Evolutionary conservation across 2,329 filamentous ascomycete genomes (phyloP), one percentile per base, ranked within the genome.

Genomic region (Nakataea oryzae): DNA sequence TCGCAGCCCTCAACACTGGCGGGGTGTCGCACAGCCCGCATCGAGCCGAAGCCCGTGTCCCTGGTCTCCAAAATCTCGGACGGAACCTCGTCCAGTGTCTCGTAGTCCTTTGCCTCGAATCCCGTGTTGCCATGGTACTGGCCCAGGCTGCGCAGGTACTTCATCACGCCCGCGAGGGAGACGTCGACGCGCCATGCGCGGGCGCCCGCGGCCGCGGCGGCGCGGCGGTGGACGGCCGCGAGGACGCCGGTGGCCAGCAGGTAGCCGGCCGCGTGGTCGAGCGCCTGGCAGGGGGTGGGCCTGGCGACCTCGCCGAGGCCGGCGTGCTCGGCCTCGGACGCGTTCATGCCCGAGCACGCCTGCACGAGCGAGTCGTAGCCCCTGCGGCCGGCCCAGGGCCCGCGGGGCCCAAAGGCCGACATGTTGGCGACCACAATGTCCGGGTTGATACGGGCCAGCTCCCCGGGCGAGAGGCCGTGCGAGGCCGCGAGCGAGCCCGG

Each of bases 231-330:
- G 5, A 86, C 56, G 0, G 82, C 81, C 0, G 81, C 78, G 28
- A 75, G 70, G 2, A 85, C 75, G 0, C 83, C 82, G 0, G 80
- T 72, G 0, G 82, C 81, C 0, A 86, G 74, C 26, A 85, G 72
- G 61, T 82, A 85, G 0, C 83, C 83, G 0, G 75, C 75, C 0
- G 76, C 80, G 64, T 86, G 81, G 67, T 86, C 83, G 0, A 86
- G 73, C 0, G 79, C 82, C 69, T 86, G 83, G 61, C 78, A 82
- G 0, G 83, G 83, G 34, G 77, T 71, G 0, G 76, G 70, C 1
- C 75, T 79, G 0, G 76, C 77, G 60, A 81, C 78, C 66, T 82
- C 78, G 69, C 81, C 78, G 79, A 79, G 82, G 4, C 79, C 80
- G 6, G 86, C 82, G 3, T 87, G 78, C 63, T 86, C 83, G 2